phyloP scores from a whole-genome alignment of 768 basidiomycete species.

The Lactarius hengduanensis region DNA sequence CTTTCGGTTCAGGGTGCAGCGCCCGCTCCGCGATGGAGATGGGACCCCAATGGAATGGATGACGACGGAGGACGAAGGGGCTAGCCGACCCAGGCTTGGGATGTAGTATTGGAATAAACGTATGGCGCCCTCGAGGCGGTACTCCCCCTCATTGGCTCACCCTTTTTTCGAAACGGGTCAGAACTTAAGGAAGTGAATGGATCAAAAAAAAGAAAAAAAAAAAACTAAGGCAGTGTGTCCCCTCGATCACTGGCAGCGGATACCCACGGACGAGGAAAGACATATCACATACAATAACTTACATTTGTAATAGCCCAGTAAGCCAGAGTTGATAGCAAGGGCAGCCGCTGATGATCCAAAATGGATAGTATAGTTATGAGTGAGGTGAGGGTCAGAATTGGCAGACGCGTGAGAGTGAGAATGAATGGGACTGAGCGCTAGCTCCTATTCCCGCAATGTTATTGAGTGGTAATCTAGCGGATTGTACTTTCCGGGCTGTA shows the following conservation, averaged over 20 bases:
- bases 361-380: too few relatives aligned
- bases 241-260: conserved; percentile 6
- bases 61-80: neutral
- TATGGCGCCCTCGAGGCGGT: neutral
- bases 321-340: neutral
- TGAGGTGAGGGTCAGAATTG: too few relatives aligned
- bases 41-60: neutral
- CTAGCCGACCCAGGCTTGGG: neutral
- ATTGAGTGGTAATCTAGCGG: too few relatives aligned
- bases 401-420: too few relatives aligned
- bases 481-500: too few relatives aligned
- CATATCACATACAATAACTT: neutral
- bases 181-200: neutral
- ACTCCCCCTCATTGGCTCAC: neutral
- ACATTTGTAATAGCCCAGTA: neutral
- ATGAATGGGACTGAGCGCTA: too few relatives aligned
- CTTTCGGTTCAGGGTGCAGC: neutral
- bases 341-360: neutral
- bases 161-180: neutral
- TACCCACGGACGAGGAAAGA: neutral
- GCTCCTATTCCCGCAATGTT: too few relatives aligned
- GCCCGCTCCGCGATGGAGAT: neutral
- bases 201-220: too few relatives aligned
- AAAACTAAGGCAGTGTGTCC: neutral
- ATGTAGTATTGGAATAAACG: neutral